A percentile compares a stretch with the other conserved stretches of the same genome.
These are phyloP conservation scores for Colletotrichum acutatum DNA, from an alignment of 2,329 filamentous ascomycete species.

Conservation along the genomic window DNA sequence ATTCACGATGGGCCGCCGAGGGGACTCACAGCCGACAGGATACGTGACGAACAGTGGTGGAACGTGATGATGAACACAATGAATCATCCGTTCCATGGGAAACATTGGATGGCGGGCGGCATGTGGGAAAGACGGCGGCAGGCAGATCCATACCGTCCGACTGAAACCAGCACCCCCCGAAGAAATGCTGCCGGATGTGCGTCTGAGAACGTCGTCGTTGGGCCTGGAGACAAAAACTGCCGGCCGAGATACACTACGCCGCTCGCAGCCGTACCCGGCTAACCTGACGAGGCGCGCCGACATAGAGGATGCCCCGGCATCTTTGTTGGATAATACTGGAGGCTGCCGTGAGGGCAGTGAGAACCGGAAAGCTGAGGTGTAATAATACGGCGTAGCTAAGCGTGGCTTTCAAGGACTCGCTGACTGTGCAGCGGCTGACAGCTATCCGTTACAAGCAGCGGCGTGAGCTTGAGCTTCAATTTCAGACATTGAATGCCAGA, in stretches of 20 bases:
- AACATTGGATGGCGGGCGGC: constrained; percentile 11
- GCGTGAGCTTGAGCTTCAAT: background rate
- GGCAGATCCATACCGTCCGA: constrained; percentile 29
- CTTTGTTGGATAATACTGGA: background rate
- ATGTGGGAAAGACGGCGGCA: constrained; percentile 17
- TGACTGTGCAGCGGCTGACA: background rate
- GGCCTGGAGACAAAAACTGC: background rate
- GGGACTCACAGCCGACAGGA: background rate
- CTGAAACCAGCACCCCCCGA: background rate
- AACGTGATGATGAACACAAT: background rate
- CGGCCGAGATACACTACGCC: background rate
- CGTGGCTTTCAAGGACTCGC: background rate
- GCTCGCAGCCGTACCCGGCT: background rate
- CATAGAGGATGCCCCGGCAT: background rate
- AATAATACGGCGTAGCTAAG: too few species aligned
- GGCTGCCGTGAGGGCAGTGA: background rate
- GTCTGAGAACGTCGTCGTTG: background rate
- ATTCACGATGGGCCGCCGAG: background rate
- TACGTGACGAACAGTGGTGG: background rate
- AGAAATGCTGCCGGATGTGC: background rate
- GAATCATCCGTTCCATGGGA: background rate
- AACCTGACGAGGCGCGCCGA: background rate
- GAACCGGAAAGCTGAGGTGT: background rate
- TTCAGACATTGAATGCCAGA: constrained; percentile 25
- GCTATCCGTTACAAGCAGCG: background rate